phyloP scores from a whole-genome alignment of 176 grass and related monocot genomes.

The Aegilops sharonensis region DNA sequence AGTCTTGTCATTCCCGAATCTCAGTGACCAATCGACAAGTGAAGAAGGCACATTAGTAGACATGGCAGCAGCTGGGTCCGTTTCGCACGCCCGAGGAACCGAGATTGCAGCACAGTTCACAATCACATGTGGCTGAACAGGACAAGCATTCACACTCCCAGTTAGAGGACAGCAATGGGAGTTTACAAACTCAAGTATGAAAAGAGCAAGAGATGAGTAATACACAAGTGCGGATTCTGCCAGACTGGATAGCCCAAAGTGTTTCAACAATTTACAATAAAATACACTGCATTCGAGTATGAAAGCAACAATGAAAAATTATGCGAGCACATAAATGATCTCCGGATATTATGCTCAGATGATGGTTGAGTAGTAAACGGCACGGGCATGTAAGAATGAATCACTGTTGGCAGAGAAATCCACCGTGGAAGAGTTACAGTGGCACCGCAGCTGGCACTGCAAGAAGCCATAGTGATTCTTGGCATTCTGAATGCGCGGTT shows the following conservation, averaged over 20 bases:
- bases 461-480: background rate
- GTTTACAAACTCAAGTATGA: background rate
- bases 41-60: conserved; percentile 72
- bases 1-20: conserved; percentile 38
- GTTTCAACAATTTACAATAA: background rate
- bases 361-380: background rate
- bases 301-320: background rate
- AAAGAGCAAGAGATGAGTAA: background rate
- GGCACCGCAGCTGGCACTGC: background rate
- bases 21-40: conserved; percentile 61
- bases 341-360: background rate
- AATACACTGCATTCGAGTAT: background rate
- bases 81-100: conserved; percentile 73
- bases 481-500: background rate
- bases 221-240: background rate
- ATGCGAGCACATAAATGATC: background rate
- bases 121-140: conserved; percentile 67
- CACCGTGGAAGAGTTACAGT: background rate
- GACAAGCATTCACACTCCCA: background rate
- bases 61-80: conserved; percentile 67
- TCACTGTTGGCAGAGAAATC: no score
- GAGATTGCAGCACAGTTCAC: conserved; percentile 91
- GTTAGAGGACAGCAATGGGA: background rate
- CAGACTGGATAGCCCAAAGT: background rate
- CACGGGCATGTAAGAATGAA: background rate